These are phyloP conservation scores for Panaeolus papilionaceus DNA, from an alignment of 768 basidiomycete species.

Conservation along the genomic window DNA sequence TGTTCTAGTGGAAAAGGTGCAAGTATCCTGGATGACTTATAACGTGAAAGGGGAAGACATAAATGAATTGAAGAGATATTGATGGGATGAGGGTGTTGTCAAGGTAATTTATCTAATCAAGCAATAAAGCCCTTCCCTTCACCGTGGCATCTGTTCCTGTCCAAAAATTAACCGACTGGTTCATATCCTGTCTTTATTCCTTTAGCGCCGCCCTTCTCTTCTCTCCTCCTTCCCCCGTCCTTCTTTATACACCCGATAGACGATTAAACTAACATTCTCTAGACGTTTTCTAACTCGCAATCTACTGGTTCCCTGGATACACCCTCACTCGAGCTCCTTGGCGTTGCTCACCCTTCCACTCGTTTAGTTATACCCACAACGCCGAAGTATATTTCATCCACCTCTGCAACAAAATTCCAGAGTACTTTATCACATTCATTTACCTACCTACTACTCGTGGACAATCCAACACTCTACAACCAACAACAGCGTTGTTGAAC, in stretches of 20 bases:
- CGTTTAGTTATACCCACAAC: neutral
- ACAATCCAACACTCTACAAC: neutral
- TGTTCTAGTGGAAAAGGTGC: neutral
- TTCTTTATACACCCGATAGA: neutral
- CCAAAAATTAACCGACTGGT: conserved; percentile 8
- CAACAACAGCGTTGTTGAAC: neutral
- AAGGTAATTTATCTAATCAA: conserved; percentile 13
- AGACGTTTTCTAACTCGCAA: neutral
- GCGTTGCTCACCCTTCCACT: neutral
- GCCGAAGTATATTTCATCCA: neutral
- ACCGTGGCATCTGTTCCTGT: conserved; percentile 6
- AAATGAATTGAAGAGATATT: neutral
- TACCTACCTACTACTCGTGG: neutral
- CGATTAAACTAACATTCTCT: neutral
- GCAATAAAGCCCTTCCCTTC: neutral
- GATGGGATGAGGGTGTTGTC: neutral
- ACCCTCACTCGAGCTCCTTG: neutral
- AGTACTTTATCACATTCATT: neutral
- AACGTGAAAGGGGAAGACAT: neutral
- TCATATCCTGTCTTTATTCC: neutral
- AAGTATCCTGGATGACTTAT: neutral
- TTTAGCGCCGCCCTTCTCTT: conserved; percentile 3
- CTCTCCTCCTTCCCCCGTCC: neutral
- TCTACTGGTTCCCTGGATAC: neutral
- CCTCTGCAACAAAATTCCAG: neutral